A percentile compares a stretch with the other conserved stretches of the same genome.
Conservation (phyloP, 1,284 basidiomycete genomes). For the Cerrena zonata region DNA sequence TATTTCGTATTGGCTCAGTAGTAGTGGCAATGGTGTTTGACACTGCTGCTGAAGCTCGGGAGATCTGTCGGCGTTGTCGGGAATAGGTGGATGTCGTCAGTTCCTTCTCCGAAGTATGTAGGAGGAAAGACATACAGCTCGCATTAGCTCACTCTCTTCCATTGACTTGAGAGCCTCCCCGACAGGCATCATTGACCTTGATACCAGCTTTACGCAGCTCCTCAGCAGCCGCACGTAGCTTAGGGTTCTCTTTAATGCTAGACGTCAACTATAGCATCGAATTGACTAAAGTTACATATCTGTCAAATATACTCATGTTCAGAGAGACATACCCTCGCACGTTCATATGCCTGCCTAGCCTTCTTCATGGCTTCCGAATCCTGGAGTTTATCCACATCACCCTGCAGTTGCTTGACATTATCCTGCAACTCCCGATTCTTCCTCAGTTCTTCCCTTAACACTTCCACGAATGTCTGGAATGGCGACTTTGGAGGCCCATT, state of each 20-base stretch:
- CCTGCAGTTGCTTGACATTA: slow-evolving; percentile 93
- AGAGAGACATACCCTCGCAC: slow-evolving; percentile 68
- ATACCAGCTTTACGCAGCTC: slow-evolving; percentile 85
- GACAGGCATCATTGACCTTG: slow-evolving; percentile 90
- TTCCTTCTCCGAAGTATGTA: no score
- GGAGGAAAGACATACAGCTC: slow-evolving; percentile 59
- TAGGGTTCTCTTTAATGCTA: slow-evolving; percentile 95
- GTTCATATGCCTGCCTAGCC: slow-evolving; percentile 87
- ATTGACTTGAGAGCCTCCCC: slow-evolving; percentile 83
- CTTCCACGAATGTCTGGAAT: slow-evolving; percentile 93
- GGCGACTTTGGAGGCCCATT: slow-evolving; percentile 82
- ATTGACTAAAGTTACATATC: slow-evolving; percentile 4
- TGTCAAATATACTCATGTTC: slow-evolving; percentile 8
- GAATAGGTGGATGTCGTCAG: no score
- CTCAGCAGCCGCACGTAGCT: slow-evolving; percentile 84
- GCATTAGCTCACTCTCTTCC: slow-evolving; percentile 91
- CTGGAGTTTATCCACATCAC: slow-evolving; percentile 94
- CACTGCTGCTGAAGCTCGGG: slow-evolving; percentile 73
- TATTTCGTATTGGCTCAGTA: slow-evolving; percentile 91
- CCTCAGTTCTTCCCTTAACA: slow-evolving; percentile 83
- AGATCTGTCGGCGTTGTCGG: slow-evolving; percentile 61
- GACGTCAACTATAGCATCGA: slow-evolving; percentile 65
- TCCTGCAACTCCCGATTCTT: slow-evolving; percentile 95
- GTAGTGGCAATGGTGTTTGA: slow-evolving; percentile 75
- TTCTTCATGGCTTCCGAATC: slow-evolving; percentile 95